These are phyloP conservation scores for Penicillium herquei DNA, from an alignment of 495 filamentous ascomycete species.

Conservation along the genomic window DNA sequence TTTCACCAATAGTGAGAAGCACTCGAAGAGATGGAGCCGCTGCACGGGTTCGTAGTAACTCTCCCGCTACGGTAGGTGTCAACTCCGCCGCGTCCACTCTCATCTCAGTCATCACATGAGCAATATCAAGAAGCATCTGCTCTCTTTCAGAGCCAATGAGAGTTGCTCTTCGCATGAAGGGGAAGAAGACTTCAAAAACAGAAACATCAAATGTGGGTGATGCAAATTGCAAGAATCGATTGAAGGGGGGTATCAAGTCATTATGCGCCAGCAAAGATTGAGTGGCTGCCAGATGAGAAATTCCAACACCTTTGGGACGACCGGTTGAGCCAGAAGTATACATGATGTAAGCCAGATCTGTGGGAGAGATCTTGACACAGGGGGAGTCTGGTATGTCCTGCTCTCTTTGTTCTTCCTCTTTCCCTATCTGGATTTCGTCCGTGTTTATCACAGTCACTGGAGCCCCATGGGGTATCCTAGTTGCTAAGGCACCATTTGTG, in stretches of 20 bases:
- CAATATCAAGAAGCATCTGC: conserved; percentile 68
- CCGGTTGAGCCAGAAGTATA: conserved; percentile 90
- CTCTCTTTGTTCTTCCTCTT: conserved; percentile 1
- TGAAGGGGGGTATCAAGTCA: conserved; percentile 65
- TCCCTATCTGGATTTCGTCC: conserved; percentile 19
- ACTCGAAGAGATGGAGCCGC: conserved; percentile 61
- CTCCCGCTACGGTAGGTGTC: conserved; percentile 76
- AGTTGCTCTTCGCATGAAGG: conserved; percentile 65
- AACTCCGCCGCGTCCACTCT: conserved; percentile 77
- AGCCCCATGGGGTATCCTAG: conserved; percentile 15
- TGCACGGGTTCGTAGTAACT: conserved; percentile 58
- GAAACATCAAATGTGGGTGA: conserved; percentile 87
- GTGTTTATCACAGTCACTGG: conserved; percentile 27
- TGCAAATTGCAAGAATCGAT: conserved; percentile 81
- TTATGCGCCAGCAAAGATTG: conserved; percentile 78
- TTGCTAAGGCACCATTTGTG: conserved; percentile 32
- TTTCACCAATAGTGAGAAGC: conserved; percentile 82
- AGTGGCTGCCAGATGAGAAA: conserved; percentile 74
- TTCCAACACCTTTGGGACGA: conserved; percentile 78
- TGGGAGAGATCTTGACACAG: conserved; percentile 7
- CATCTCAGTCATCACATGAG: conserved; percentile 58
- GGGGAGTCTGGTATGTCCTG: not conserved
- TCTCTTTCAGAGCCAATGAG: conserved; percentile 65
- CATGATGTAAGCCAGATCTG: conserved; percentile 78
- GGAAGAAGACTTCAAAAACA: conserved; percentile 87